Evolutionary conservation across 2,329 filamentous ascomycete species (phyloP).

Genomic region (Gliomastix tumulicola): DNA sequence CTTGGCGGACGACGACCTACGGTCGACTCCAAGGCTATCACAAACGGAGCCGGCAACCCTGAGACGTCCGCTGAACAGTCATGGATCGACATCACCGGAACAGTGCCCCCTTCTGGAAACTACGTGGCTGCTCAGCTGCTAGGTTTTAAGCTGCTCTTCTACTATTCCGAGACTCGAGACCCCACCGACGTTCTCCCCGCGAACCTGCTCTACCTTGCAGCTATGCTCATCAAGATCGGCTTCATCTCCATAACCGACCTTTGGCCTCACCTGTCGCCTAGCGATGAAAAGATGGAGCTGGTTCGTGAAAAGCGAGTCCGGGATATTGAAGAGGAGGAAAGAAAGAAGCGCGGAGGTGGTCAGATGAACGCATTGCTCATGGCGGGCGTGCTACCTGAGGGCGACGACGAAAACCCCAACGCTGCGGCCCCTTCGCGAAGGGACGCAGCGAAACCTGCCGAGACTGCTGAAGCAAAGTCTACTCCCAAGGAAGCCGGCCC

Average conservation of each 20-base stretch:
- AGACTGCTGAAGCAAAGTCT: constrained; percentile 39
- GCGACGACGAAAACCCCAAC: constrained; percentile 61
- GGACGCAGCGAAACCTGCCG: constrained; percentile 44
- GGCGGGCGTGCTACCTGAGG: constrained; percentile 69
- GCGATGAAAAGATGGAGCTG: constrained; percentile 74
- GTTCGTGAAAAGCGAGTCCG: constrained; percentile 64
- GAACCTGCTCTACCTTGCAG: constrained; percentile 87
- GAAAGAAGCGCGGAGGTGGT: constrained; percentile 56
- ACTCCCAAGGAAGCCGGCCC: background rate
- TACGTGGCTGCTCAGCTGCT: constrained; percentile 88
- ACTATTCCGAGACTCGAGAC: constrained; percentile 72
- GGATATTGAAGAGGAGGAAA: constrained; percentile 74
- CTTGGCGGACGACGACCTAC: constrained; percentile 67
- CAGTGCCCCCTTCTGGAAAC: constrained; percentile 78
- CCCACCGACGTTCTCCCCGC: constrained; percentile 74
- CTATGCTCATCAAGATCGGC: constrained; percentile 90
- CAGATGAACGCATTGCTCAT: constrained; percentile 77
- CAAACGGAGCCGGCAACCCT: constrained; percentile 25
- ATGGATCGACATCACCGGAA: constrained; percentile 78
- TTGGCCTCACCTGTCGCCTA: constrained; percentile 85
- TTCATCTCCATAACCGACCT: constrained; percentile 90
- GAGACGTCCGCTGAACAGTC: constrained; percentile 49
- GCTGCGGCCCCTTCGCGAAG: constrained; percentile 32
- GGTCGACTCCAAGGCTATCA: constrained; percentile 20
- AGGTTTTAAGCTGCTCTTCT: constrained; percentile 95